These are phyloP conservation scores for Parachaetomium inaequale DNA, from an alignment of 495 filamentous ascomycete genomes.

Conservation along the genomic window DNA sequence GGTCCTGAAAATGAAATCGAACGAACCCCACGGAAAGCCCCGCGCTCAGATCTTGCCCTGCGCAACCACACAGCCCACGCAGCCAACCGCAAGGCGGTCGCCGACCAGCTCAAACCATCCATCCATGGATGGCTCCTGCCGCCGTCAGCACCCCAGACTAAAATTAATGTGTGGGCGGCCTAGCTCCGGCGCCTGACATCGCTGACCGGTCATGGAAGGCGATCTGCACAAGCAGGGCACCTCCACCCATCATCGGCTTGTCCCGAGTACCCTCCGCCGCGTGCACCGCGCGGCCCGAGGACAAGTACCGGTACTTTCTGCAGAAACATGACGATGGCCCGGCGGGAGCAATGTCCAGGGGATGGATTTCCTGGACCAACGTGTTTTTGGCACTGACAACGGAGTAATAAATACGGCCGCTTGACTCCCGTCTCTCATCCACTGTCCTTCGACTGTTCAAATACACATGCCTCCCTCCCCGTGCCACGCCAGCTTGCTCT, in stretches of 20 bases:
- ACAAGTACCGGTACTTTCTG: conserved; percentile 15
- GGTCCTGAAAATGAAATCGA: neutral
- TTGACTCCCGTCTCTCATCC: neutral
- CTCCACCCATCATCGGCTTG: neutral
- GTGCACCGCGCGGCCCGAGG: neutral
- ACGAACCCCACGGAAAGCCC: conserved; percentile 6
- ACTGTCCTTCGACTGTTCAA: neutral
- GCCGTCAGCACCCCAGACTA: conserved; percentile 1
- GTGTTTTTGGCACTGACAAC: neutral
- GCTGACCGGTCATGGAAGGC: neutral
- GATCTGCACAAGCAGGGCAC: neutral
- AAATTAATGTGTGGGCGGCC: neutral
- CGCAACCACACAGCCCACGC: conserved; percentile 8
- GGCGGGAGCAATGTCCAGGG: neutral
- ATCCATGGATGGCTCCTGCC: neutral
- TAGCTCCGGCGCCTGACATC: neutral
- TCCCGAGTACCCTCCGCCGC: neutral
- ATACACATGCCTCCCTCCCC: neutral
- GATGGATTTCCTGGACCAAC: neutral
- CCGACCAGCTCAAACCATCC: too few species aligned
- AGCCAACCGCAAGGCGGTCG: conserved; percentile 1
- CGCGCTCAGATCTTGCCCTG: conserved; percentile 8
- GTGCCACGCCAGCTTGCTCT: neutral
- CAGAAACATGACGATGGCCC: neutral
- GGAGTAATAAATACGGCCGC: neutral